phyloP scores from a whole-genome alignment of 1,139 yeast genomes.

The Hanseniaspora uvarum region DNA sequence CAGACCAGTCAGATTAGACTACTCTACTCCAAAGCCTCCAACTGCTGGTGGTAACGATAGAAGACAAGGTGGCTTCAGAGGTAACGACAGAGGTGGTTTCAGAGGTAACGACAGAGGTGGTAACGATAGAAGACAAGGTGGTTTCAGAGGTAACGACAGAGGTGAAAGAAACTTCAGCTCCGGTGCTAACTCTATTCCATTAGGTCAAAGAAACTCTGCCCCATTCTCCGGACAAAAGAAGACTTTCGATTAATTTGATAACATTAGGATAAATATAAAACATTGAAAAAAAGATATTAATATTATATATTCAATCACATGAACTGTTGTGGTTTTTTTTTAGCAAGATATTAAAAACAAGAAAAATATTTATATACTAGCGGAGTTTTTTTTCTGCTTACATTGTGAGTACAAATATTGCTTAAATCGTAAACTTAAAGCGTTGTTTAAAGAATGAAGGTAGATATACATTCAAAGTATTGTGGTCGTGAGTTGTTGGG shows the following conservation, averaged over 20 bases:
- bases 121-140: slow-evolving; percentile 34
- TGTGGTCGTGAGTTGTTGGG: no score
- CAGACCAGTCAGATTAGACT: slow-evolving; percentile 91
- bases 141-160: slow-evolving; percentile 17
- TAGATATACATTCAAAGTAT: no score
- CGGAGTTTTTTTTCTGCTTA: no score
- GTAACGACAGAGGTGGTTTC: slow-evolving; percentile 33
- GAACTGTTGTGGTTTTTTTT: background rate
- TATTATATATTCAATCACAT: background rate
- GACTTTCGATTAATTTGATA: slow-evolving; percentile 52
- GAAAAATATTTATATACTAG: no score
- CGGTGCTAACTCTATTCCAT: slow-evolving; percentile 52
- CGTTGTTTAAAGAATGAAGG: no score
- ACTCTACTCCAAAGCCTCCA: slow-evolving; percentile 70
- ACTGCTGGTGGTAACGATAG: slow-evolving; percentile 33
- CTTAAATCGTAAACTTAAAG: no score
- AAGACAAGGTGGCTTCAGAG: slow-evolving; percentile 38
- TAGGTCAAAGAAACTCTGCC: slow-evolving; percentile 36
- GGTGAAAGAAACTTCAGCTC: slow-evolving; percentile 34
- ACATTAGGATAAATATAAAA: slow-evolving; percentile 2
- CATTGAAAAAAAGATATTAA: background rate
- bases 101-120: slow-evolving; percentile 32
- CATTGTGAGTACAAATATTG: no score
- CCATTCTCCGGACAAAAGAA: slow-evolving; percentile 68
- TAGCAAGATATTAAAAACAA: background rate